Base-by-base conservation (phyloP, 345 rosid genomes). In the Viola odorata region DNA sequence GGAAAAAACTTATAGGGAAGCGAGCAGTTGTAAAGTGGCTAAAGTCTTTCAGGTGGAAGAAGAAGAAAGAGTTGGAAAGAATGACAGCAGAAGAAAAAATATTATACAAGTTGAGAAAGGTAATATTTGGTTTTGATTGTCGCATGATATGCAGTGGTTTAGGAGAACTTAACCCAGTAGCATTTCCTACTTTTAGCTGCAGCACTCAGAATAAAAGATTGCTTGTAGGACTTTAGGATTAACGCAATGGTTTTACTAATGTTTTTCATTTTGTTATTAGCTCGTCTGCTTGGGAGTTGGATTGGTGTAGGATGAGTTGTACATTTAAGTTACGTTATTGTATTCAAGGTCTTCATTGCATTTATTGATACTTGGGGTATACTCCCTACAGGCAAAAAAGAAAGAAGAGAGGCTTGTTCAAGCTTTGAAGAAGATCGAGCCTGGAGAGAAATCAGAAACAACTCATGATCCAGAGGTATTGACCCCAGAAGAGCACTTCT, bases 401-500 rank as follows among this genome's bases (percentile, higher is more conserved):
- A 94, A 94, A 73, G 91, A 94, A 74, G 92, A 83, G 61, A 83
- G 87, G 44, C 69, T 83, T 61, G 77, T 85, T 68, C 83, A 78
- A 69, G 81, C 86, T 42, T 69, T 94, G 83, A 80, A 80, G 61
- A 88, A 88, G 73, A 79, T 94, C 16, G 97, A 90, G 59, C 99
- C 92, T 15, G 62, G 77, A 45, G 91, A 90, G 40, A 77, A 87
- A 48, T 80, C 82, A 0, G 91, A 84, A 65, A 57, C 86, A 44
- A 80, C 82, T 15, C 95, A 90, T 63, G 96, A 94, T 75, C 99
- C 99, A 5, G 97, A 94, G 85, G 85, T 90, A 64, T 78, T 85
- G 73, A 90, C 97, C 23, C 99, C 97, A 0, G 97, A 94, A 60
- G 99, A 94, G 75, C 97, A 90, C 73, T 86, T 86, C 68, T 81